Evolutionary conservation across 768 basidiomycete species (phyloP).

Genomic region (Kondoa malvinella): DNA sequence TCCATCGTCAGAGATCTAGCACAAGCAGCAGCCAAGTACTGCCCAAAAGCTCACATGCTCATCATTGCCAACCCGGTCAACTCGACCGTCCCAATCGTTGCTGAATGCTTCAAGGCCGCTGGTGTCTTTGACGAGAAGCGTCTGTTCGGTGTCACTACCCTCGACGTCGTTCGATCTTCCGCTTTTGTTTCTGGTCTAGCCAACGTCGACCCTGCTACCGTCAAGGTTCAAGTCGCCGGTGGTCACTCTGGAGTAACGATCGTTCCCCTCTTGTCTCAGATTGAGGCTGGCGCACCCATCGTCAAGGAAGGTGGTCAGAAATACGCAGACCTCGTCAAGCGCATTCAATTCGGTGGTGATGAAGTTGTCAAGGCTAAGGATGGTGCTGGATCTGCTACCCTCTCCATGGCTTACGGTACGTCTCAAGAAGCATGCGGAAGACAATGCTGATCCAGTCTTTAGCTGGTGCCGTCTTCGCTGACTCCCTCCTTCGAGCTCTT

Average conservation of each 20-base stretch:
- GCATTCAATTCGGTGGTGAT: constrained; percentile 95
- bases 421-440: not conserved
- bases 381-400: constrained; percentile 55
- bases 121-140: constrained; percentile 78
- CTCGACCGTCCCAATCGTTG: constrained; percentile 86
- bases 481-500: constrained; percentile 45
- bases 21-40: constrained; percentile 60
- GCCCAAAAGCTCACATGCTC: constrained; percentile 80
- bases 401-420: constrained; percentile 52
- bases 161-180: constrained; percentile 90
- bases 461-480: constrained; percentile 55
- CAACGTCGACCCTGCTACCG: constrained; percentile 48
- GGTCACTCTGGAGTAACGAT: constrained; percentile 97
- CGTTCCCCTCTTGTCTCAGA: constrained; percentile 84
- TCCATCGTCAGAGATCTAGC: constrained; percentile 96
- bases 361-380: constrained; percentile 98
- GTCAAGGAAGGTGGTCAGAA: constrained; percentile 43
- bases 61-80: constrained; percentile 97
- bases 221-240: constrained; percentile 69
- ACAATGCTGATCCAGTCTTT: not conserved
- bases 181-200: constrained; percentile 66
- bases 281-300: constrained; percentile 49
- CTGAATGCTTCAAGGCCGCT: constrained; percentile 71
- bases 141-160: constrained; percentile 91
- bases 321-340: constrained; percentile 62